Conservation (phyloP, 352 stramenopile genomes). For the Globisporangium sylvaticum region DNA sequence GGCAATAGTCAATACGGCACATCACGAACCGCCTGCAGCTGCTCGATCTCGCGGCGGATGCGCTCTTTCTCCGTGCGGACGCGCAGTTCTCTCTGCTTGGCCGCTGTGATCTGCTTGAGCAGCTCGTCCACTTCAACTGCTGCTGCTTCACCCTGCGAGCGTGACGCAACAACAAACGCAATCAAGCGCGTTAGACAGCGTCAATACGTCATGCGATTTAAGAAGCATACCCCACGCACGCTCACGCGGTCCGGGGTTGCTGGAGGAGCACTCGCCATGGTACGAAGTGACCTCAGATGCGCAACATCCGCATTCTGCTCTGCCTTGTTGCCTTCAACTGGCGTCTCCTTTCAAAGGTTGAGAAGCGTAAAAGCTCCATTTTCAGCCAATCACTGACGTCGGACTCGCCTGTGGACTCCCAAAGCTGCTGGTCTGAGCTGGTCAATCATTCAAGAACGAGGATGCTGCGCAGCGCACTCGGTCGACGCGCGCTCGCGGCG, state of each 20-base stretch:
- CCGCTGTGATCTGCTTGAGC: constrained; percentile 41
- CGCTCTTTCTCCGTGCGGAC: constrained; percentile 67
- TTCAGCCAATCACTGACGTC: constrained; percentile 15
- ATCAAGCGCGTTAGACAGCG: not conserved
- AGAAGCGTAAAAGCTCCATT: not conserved
- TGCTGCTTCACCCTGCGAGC: constrained; percentile 18
- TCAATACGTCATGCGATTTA: too few relatives aligned
- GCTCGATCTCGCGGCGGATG: constrained; percentile 46
- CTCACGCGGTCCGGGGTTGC: not conserved
- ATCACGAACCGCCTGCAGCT: constrained; percentile 34
- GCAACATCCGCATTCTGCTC: not conserved
- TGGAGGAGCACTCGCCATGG: constrained; percentile 1
- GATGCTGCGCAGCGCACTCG: constrained; percentile 21
- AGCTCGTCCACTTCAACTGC: constrained; percentile 45
- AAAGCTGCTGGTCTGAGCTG: not conserved
- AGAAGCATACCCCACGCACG: not conserved
- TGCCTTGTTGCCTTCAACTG: not conserved
- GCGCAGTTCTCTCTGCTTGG: constrained; percentile 63
- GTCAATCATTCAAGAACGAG: not conserved
- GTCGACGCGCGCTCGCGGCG: constrained; percentile 11
- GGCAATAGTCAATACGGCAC: not conserved
- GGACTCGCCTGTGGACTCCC: not conserved
- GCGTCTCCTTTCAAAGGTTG: not conserved
- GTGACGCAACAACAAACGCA: not conserved
- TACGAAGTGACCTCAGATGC: not conserved